Evolutionary conservation across 2,329 filamentous ascomycete genomes (phyloP).

Genomic region (Elsinoe perseae): DNA sequence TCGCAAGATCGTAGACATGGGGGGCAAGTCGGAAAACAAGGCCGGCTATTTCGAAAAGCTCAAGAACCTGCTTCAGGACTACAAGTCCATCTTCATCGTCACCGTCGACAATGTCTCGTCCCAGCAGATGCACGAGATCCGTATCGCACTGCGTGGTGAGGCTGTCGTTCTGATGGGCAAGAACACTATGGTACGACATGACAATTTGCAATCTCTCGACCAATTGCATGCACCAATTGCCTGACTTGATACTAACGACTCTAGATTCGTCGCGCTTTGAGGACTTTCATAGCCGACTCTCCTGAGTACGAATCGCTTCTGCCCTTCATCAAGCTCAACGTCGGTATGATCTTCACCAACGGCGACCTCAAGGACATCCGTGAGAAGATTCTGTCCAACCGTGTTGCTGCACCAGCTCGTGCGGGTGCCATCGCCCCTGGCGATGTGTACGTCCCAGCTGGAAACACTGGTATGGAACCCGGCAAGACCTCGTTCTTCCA

Average conservation of each 20-base stretch:
- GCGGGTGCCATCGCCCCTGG: conserved; percentile 89
- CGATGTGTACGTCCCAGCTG: conserved; percentile 92
- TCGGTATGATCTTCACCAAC: conserved; percentile 99
- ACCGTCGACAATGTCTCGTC: conserved; percentile 97
- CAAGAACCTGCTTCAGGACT: conserved; percentile 91
- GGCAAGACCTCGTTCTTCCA: conserved; percentile 99
- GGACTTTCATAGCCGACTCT: conserved; percentile 81
- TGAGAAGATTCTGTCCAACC: conserved; percentile 92
- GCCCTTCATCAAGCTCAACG: conserved; percentile 91
- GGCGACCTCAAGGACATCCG: conserved; percentile 82
- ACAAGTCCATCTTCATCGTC: conserved; percentile 90
- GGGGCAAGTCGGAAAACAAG: conserved; percentile 79
- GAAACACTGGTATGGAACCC: conserved; percentile 99
- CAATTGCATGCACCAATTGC: too few relatives aligned
- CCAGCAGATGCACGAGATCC: conserved; percentile 99
- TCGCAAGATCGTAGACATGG: conserved; percentile 27
- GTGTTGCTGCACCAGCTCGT: conserved; percentile 94
- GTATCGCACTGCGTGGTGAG: conserved; percentile 78
- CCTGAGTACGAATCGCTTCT: conserved; percentile 98
- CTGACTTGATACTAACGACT: conserved; percentile 16
- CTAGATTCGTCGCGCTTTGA: conserved; percentile 90
- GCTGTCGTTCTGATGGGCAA: conserved; percentile 98
- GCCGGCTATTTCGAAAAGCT: conserved; percentile 99
- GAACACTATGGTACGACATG: conserved; percentile 87
- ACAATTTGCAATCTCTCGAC: too few relatives aligned